Evolutionary conservation across 495 filamentous ascomycete species (phyloP).

Genomic region (Hypoxylon crocopeplum): DNA sequence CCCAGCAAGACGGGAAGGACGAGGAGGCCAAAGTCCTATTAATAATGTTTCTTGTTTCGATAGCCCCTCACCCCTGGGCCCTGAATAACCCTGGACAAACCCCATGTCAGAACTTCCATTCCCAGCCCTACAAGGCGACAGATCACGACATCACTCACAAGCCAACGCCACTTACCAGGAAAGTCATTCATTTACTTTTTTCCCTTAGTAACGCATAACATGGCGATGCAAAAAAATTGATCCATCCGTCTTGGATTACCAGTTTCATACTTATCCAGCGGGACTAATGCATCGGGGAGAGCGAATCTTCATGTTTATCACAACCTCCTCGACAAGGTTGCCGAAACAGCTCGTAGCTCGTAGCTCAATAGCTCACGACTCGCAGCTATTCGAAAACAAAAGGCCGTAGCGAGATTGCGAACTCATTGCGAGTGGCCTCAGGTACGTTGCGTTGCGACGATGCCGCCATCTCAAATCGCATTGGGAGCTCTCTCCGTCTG

Average conservation of each 20-base stretch:
- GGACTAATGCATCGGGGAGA: conserved; percentile 2
- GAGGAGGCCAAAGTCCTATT: neutral
- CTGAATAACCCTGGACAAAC: no score
- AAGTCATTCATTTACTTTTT: neutral
- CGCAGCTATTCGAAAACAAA: conserved; percentile 7
- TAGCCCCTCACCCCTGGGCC: no score
- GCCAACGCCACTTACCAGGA: neutral
- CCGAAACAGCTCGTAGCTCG: neutral
- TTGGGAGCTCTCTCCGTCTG: conserved; percentile 14
- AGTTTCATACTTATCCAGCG: conserved; percentile 16
- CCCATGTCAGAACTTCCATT: no score
- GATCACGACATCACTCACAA: conserved; percentile 26
- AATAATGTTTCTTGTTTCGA: no score
- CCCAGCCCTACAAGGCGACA: conserved; percentile 31
- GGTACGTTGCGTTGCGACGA: conserved; percentile 10
- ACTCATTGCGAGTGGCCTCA: conserved; percentile 2
- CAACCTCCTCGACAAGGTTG: conserved; percentile 4
- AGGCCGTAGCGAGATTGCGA: conserved; percentile 17
- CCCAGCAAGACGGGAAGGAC: neutral
- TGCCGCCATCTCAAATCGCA: conserved; percentile 15
- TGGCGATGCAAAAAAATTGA: conserved; percentile 8
- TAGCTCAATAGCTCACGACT: conserved; percentile 12
- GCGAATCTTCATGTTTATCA: neutral
- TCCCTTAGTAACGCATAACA: neutral
- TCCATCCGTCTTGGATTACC: conserved; percentile 3